Percentiles rank a stretch among this genome's conserved stretches.
phyloP scores from a whole-genome alignment of 306 rosid genomes.

The Rosa multiflora region DNA sequence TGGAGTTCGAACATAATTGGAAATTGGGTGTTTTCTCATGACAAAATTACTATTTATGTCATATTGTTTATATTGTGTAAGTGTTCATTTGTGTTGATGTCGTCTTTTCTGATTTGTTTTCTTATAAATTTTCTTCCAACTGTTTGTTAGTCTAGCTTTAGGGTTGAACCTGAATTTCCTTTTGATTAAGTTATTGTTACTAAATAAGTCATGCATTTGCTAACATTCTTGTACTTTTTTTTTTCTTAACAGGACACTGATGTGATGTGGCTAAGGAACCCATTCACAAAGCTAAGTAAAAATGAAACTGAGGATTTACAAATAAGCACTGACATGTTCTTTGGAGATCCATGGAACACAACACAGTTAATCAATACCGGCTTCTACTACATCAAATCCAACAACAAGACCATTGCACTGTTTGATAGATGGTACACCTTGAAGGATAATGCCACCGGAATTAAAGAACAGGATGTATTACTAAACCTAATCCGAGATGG shows the following conservation, averaged over 20 bases:
- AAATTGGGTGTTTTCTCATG: too few species aligned
- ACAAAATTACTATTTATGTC: too few species aligned
- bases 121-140: background rate
- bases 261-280: conserved; percentile 85
- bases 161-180: background rate
- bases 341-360: conserved; percentile 48
- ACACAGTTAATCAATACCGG: conserved; percentile 63
- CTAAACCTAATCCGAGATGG: conserved; percentile 34
- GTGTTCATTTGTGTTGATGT: background rate
- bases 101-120: background rate
- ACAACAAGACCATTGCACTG: conserved; percentile 58
- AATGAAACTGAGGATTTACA: conserved; percentile 61
- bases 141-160: background rate
- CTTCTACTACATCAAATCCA: conserved; percentile 60
- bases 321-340: conserved; percentile 53
- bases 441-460: conserved; percentile 53
- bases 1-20: too few species aligned
- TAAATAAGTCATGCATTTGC: background rate
- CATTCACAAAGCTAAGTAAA: conserved; percentile 51
- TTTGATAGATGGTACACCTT: conserved; percentile 61
- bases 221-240: too few species aligned
- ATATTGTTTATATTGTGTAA: too few species aligned
- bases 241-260: conserved; percentile 56
- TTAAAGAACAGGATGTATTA: conserved; percentile 80
- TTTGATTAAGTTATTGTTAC: background rate